Evolutionary conservation across 345 rosid genomes (phyloP).

Genomic region (Hypericum perforatum): DNA sequence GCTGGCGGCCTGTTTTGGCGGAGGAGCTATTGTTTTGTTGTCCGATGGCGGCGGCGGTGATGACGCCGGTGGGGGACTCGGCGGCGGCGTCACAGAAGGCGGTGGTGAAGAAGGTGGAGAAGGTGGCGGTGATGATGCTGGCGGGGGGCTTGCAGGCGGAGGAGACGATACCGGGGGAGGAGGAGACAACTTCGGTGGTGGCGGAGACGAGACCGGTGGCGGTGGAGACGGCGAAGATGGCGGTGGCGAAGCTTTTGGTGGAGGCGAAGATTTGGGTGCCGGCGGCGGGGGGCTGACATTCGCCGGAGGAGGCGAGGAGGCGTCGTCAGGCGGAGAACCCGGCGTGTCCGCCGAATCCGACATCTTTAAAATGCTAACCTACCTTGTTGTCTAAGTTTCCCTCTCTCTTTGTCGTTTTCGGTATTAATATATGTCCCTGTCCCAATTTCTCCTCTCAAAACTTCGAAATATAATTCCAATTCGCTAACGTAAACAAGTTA

Average conservation of each 20-base stretch:
- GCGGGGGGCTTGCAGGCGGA: slow-evolving; percentile 10
- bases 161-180: slow-evolving; percentile 7
- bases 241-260: slow-evolving; percentile 13
- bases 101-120: slow-evolving; percentile 4
- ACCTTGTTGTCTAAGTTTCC: not conserved
- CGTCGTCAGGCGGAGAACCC: slow-evolving; percentile 14
- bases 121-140: slow-evolving; percentile 8
- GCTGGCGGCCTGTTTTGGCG: no score
- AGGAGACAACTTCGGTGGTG: not conserved
- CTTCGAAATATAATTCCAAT: no score
- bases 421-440: no score
- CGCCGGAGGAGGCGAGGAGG: not conserved
- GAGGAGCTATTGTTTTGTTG: no score
- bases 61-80: not conserved
- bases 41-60: slow-evolving; percentile 2
- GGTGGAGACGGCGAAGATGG: slow-evolving; percentile 20
- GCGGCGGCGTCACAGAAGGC: slow-evolving; percentile 8
- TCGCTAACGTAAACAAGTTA: no score
- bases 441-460: no score
- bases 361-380: slow-evolving; percentile 18
- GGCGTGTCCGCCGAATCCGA: slow-evolving; percentile 34
- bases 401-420: not conserved
- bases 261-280: not conserved
- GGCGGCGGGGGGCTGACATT: not conserved
- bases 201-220: not conserved